Evolutionary conservation across 2,329 filamentous ascomycete species (phyloP), one percentile per base, ranked within the genome.

Genomic region (Juglanconis oblonga): DNA sequence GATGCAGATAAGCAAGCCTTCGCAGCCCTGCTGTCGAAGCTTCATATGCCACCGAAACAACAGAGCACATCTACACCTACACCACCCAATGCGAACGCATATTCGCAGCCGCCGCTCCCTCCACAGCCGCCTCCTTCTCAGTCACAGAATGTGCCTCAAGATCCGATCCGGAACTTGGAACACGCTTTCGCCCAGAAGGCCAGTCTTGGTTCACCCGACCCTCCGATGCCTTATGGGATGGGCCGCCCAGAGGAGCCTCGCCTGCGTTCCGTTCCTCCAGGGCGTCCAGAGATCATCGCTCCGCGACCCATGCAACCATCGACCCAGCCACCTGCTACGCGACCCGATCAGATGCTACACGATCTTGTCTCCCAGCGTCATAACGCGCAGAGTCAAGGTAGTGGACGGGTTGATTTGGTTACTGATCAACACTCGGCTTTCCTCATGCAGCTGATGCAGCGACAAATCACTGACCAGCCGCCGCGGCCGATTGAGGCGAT

Each of bases 1-100:
- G 86, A 87, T 63, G 84, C 87, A 55, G 93, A 97, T 69, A 91
- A 92, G 73, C 89, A 92, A 72, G 93, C 92, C 1, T 97, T 97
- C 74, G 86, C 92, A 65, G 85, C 87, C 49, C 84, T 97, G 50
- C 79, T 97, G 40, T 85, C 90, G 66, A 96, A 97, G 81, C 83
- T 97, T 45, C 88, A 92, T 62, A 79, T 54, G n/a, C 58, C 61
- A 6, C 57, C 44, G 10, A 51, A 56, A 33, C 61, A 62, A 32
- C 59, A 61, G 24, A 40, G 53, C 14, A 62, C 61, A 14, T 58
- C 76, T 52, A 79, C 82, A 14, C 61, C 76, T 52, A 79, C 82
- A 33, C 78, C 81, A 11, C 76, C 79, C 9, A 72, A 72, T 1
- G 70, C 71, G 6, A 77, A 79, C 3, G 71, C 75, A 3, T 82